Evolutionary conservation across 2,329 filamentous ascomycete genomes (phyloP).

Genomic region (Parafenestella ontariensis): DNA sequence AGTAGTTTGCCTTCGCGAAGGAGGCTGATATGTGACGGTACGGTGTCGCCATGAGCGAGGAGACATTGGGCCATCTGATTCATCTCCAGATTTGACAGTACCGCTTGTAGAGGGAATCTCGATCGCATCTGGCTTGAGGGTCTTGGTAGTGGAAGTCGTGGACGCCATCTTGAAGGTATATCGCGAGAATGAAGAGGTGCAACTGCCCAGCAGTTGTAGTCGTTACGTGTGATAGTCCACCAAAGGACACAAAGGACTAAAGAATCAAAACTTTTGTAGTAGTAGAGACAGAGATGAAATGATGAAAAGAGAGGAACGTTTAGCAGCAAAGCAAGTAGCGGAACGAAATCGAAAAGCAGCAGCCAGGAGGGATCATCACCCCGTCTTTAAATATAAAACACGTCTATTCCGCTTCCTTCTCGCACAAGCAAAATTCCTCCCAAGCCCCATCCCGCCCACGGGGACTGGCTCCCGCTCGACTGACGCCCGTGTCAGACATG

Average conservation of each 20-base stretch:
- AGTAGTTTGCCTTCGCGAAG: conserved; percentile 37
- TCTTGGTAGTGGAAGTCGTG: conserved; percentile 37
- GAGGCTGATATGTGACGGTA: conserved; percentile 33
- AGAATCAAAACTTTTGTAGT: conserved; percentile 3
- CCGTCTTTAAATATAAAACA: conserved; percentile 22
- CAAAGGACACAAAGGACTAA: not conserved
- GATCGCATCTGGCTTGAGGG: conserved; percentile 39
- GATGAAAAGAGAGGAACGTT: not conserved
- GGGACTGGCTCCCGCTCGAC: conserved; percentile 21
- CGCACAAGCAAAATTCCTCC: conserved; percentile 25
- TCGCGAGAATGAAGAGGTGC: conserved; percentile 8
- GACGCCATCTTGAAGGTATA: conserved; percentile 32
- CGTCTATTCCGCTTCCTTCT: conserved; percentile 8
- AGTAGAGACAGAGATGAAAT: conserved; percentile 5
- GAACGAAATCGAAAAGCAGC: conserved; percentile 1
- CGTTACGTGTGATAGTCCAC: not conserved
- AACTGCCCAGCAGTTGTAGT: conserved; percentile 44
- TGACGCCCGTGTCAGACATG: conserved; percentile 14
- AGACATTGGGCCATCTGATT: conserved; percentile 33
- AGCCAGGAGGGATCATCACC: conserved; percentile 14
- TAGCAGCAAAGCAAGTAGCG: not conserved
- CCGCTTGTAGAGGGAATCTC: conserved; percentile 34
- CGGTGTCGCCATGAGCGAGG: conserved; percentile 44
- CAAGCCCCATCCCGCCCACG: conserved; percentile 24
- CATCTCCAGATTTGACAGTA: conserved; percentile 16